A percentile compares a stretch with the other conserved stretches of the same genome.
Conservation (phyloP, 495 filamentous ascomycete species). For the Aspergillus haitiensis region DNA sequence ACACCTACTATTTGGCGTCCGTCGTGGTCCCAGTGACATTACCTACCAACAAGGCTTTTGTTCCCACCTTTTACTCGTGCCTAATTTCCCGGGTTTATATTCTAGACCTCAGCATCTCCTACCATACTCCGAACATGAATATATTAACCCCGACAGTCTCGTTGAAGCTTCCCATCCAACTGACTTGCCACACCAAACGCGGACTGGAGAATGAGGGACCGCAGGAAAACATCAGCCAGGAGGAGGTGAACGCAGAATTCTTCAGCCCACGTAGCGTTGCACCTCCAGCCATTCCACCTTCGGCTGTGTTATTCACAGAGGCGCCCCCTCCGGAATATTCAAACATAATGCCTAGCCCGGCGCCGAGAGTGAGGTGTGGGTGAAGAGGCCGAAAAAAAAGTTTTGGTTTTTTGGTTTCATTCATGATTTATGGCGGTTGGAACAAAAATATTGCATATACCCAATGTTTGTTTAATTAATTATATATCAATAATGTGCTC, state of each 20-base stretch:
- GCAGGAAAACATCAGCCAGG: slow-evolving; percentile 34
- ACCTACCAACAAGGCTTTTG: slow-evolving; percentile 67
- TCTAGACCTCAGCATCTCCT: slow-evolving; percentile 64
- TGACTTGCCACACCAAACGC: slow-evolving; percentile 43
- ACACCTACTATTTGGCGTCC: slow-evolving; percentile 62
- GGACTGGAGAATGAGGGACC: slow-evolving; percentile 12
- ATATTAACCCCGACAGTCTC: slow-evolving; percentile 56
- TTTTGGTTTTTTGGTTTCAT: background rate
- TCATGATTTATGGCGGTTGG: background rate
- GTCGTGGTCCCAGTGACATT: slow-evolving; percentile 74
- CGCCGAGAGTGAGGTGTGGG: background rate
- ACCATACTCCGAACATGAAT: slow-evolving; percentile 58
- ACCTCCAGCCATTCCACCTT: slow-evolving; percentile 6
- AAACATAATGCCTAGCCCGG: background rate
- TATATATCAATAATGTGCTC: background rate
- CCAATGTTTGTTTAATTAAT: background rate
- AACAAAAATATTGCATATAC: background rate
- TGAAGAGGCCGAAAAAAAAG: slow-evolving; percentile 6
- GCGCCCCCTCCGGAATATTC: slow-evolving; percentile 23
- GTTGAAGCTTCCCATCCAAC: slow-evolving; percentile 75
- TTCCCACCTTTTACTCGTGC: slow-evolving; percentile 90
- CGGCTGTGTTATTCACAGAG: background rate
- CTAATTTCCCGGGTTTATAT: slow-evolving; percentile 77
- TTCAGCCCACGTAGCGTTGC: slow-evolving; percentile 40
- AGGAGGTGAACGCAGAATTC: slow-evolving; percentile 40